Evolutionary conservation across 805 yeast species (phyloP).

Genomic region (Saturnispora sekii): DNA sequence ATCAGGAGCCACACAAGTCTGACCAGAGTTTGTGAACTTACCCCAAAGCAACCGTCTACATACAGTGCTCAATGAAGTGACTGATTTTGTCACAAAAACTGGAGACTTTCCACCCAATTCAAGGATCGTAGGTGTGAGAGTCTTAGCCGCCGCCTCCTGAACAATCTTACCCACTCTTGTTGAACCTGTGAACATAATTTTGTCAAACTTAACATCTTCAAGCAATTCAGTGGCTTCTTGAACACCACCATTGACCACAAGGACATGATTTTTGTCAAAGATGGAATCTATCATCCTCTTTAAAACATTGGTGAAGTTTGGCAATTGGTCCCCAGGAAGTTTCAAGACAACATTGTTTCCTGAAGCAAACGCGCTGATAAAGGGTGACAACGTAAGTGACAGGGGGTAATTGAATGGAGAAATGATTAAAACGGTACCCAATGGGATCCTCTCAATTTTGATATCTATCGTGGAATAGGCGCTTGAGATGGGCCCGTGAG

Average conservation of each 20-base stretch:
- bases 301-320: constrained; percentile 47
- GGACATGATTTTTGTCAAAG: constrained; percentile 47
- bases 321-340: constrained; percentile 60
- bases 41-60: constrained; percentile 71
- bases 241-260: constrained; percentile 64
- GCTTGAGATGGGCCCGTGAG: constrained; percentile 30
- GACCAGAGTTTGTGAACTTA: constrained; percentile 74
- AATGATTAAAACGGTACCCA: constrained; percentile 66
- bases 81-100: constrained; percentile 37
- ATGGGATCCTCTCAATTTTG: constrained; percentile 32
- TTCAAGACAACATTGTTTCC: constrained; percentile 77
- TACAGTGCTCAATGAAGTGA: constrained; percentile 28
- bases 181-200: constrained; percentile 82
- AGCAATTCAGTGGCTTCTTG: constrained; percentile 50
- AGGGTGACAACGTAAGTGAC: constrained; percentile 49
- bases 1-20: constrained; percentile 86
- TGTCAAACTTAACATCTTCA: constrained; percentile 55
- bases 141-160: constrained; percentile 74
- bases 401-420: constrained; percentile 80
- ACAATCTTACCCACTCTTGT: constrained; percentile 66
- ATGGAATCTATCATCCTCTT: constrained; percentile 44
- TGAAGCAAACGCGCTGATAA: constrained; percentile 73
- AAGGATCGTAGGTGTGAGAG: constrained; percentile 66
- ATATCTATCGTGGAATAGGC: constrained; percentile 18
- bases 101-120: constrained; percentile 96